Evolutionary conservation across 805 yeast genomes (phyloP).

Genomic region (Starmerella bacillaris): DNA sequence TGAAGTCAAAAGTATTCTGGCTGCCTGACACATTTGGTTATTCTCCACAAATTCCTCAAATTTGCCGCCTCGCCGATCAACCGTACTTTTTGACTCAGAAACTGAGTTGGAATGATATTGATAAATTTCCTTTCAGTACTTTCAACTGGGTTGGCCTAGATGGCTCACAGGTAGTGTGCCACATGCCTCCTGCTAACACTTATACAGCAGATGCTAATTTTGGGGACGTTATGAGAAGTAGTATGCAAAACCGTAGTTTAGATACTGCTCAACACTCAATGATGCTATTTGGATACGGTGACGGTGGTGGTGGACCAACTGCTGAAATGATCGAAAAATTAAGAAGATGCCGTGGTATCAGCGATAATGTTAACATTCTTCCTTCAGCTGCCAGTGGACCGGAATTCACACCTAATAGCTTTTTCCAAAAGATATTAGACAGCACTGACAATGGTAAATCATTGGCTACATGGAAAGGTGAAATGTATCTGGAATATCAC

Average conservation of each 20-base stretch:
- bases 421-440: conserved; percentile 46
- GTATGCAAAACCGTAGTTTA: conserved; percentile 64
- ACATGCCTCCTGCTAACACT: conserved; percentile 96
- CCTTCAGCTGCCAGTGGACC: conserved; percentile 69
- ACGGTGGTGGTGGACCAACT: conserved; percentile 97
- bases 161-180: conserved; percentile 82
- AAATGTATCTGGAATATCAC: conserved; percentile 82
- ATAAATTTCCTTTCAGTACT: conserved; percentile 71
- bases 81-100: conserved; percentile 79
- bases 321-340: conserved; percentile 84
- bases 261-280: conserved; percentile 66
- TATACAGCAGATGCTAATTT: conserved; percentile 86
- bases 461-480: conserved; percentile 84
- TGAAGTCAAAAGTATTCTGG: conserved; percentile 67
- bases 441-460: conserved; percentile 45
- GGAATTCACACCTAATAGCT: conserved; percentile 46
- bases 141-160: conserved; percentile 93
- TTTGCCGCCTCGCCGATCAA: conserved; percentile 74
- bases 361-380: conserved; percentile 48
- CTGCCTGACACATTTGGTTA: conserved; percentile 96
- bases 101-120: conserved; percentile 90
- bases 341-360: conserved; percentile 75
- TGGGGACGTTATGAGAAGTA: conserved; percentile 75
- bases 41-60: conserved; percentile 85
- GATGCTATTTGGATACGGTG: conserved; percentile 81